Conservation (phyloP, 306 rosid species). For the Vigna hirtella region DNA sequence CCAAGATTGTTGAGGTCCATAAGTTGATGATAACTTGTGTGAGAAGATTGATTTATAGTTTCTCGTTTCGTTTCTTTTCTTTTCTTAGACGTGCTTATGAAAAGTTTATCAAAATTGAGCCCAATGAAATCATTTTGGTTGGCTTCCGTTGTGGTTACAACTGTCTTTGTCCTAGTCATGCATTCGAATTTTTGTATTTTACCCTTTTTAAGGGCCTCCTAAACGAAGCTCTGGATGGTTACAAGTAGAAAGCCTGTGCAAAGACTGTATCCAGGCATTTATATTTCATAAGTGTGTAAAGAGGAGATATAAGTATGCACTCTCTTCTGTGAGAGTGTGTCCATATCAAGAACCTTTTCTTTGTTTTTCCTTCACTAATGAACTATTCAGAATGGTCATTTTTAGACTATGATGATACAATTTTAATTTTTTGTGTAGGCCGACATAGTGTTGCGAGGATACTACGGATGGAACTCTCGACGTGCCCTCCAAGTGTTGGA, state of each 20-base stretch:
- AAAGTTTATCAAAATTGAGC: not conserved
- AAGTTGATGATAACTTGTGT: not conserved
- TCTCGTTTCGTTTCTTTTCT: not conserved
- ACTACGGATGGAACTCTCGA: slow-evolving; percentile 89
- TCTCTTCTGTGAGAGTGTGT: not conserved
- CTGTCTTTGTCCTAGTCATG: slow-evolving; percentile 18
- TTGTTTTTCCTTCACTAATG: not conserved
- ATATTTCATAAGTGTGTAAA: slow-evolving; percentile 27
- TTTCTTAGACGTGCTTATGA: not conserved
- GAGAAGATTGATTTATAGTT: not conserved
- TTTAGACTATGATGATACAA: slow-evolving; percentile 16
- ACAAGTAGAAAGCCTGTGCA: slow-evolving; percentile 10
- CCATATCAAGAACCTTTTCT: slow-evolving; percentile 8
- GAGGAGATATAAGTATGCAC: not conserved
- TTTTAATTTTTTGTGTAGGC: slow-evolving; percentile 64
- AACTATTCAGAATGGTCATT: slow-evolving; percentile 5
- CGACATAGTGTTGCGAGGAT: slow-evolving; percentile 82
- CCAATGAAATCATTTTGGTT: slow-evolving; percentile 4
- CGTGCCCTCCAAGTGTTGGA: slow-evolving; percentile 82
- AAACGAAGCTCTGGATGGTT: slow-evolving; percentile 20
- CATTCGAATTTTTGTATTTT: slow-evolving; percentile 34
- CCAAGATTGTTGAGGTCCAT: not conserved
- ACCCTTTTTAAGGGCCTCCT: slow-evolving; percentile 34
- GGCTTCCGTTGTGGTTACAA: slow-evolving; percentile 2
- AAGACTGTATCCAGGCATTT: not conserved